Conservation (phyloP, 2,329 filamentous ascomycete genomes). For the Teratosphaeria pseudoeucalypti region DNA sequence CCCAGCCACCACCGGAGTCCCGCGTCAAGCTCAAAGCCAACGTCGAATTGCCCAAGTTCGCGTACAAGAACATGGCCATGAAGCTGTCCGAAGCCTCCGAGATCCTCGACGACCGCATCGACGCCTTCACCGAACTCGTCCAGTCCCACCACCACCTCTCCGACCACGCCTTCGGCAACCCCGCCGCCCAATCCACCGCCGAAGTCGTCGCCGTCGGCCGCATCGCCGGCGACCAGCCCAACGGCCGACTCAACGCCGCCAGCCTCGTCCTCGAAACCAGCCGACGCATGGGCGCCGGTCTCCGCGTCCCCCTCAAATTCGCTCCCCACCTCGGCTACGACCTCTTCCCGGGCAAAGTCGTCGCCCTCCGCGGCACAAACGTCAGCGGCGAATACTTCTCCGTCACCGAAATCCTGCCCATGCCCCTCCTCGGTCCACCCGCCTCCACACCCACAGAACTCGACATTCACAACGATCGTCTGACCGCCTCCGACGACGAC, state of each 20-base stretch:
- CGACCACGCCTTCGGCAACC: constrained; percentile 74
- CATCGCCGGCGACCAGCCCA: constrained; percentile 77
- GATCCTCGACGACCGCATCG: constrained; percentile 88
- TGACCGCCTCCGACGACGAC: constrained; percentile 52
- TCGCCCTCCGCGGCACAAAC: constrained; percentile 78
- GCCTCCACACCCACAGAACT: constrained; percentile 59
- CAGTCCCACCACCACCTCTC: constrained; percentile 67
- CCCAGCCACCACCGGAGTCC: constrained; percentile 54
- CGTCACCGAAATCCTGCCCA: constrained; percentile 62
- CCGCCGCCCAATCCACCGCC: constrained; percentile 70
- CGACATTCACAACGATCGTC: constrained; percentile 56
- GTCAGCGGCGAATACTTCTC: constrained; percentile 74
- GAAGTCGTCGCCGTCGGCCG: constrained; percentile 85
- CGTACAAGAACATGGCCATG: constrained; percentile 89
- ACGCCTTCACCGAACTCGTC: constrained; percentile 69
- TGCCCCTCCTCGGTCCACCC: constrained; percentile 65
- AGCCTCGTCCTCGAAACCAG: constrained; percentile 85
- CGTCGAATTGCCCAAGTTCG: constrained; percentile 82
- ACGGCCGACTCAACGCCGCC: constrained; percentile 75
- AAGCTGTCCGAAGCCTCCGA: constrained; percentile 87
- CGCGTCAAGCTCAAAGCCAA: constrained; percentile 77
- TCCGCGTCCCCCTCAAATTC: constrained; percentile 70
- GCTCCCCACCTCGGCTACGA: constrained; percentile 57
- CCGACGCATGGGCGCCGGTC: constrained; percentile 68
- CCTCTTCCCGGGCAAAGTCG: constrained; percentile 91